Base-by-base conservation (phyloP, 306 rosid genomes). In the Trichosanthes truncata region DNA sequence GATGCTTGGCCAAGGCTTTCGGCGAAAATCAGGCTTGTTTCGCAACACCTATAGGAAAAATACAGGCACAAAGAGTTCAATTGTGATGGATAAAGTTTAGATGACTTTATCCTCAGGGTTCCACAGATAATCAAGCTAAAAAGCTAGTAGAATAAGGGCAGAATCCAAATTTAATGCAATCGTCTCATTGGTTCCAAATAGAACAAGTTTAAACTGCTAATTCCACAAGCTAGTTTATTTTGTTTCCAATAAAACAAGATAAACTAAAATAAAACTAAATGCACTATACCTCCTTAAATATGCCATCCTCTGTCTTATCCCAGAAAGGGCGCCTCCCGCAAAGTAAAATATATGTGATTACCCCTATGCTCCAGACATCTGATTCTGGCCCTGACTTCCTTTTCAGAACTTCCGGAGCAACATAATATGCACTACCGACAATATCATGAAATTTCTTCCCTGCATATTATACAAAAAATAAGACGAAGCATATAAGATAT, bases 221-320 rank as follows among this genome's bases (percentile, higher is more conserved):
- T 69, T 69, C 18, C 10, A 74, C 13, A 11, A 75, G 79, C 41
- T 62, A 62, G 0, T 61, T 29, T 7, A 62, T 31, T 5, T 62
- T 62, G 43, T 75, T 29, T 6, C 5, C 26, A 36, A 56, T 10
- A 13, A 41, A 56, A 15, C 8, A 59, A 40, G 29, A 36, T 17
- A 13, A 76, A 20, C 21, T 74, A 45, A 25, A 15, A 63, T 12
- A 18, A 71, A 74, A 25, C 69, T 23, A 81, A 82, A 82, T 59
- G 80, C 78, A 84, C 68, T 72, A 63, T 85, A 96, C 99, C 99
- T 96, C 99, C 91, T 93, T 96, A 87, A 96, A 96, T 86, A 96
- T 96, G 81, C 99, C 99, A 87, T 96, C 99, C 87, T 96, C 99
- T 0, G 99, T 96, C 89, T 90, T 96, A 87, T 96, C 98, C 99